Evolutionary conservation across 768 basidiomycete genomes (phyloP).

Genomic region (Leccinum variicolor): DNA sequence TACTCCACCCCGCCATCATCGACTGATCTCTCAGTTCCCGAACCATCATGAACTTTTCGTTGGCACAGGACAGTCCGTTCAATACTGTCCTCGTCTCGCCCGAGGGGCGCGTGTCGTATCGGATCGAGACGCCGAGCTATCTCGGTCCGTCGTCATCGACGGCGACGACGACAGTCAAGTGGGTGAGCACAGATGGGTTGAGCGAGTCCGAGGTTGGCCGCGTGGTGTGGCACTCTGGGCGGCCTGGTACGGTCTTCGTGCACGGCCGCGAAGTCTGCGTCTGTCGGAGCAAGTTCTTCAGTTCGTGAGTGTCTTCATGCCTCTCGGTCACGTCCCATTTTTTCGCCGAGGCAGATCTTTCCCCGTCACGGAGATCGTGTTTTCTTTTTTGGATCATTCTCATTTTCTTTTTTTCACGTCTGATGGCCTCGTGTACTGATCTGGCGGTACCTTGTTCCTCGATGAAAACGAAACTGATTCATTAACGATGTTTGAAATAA

Average conservation of each 20-base stretch:
- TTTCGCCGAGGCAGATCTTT: neutral
- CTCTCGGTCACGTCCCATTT: neutral
- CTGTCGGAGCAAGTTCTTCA: conserved; percentile 25
- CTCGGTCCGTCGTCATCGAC: conserved; percentile 6
- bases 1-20: neutral
- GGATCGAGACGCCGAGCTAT: conserved; percentile 28
- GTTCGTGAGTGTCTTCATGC: conserved; percentile 27
- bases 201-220: conserved; percentile 27
- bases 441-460: neutral
- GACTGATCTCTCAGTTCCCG: neutral
- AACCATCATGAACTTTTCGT: conserved; percentile 29
- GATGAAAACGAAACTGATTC: neutral
- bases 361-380: neutral
- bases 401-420: neutral
- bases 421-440: neutral
- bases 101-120: conserved; percentile 28
- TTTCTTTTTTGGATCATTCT: conserved; percentile 7
- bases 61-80: conserved; percentile 30
- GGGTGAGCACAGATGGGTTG: conserved; percentile 22
- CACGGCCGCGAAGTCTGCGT: conserved; percentile 28
- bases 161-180: conserved; percentile 23
- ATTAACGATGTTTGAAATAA: neutral
- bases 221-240: conserved; percentile 30
- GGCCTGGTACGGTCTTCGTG: conserved; percentile 24
- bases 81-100: conserved; percentile 30